Evolutionary conservation across 176 grass and related monocot genomes (phyloP).

Genomic region (Aegilops umbellulata): DNA sequence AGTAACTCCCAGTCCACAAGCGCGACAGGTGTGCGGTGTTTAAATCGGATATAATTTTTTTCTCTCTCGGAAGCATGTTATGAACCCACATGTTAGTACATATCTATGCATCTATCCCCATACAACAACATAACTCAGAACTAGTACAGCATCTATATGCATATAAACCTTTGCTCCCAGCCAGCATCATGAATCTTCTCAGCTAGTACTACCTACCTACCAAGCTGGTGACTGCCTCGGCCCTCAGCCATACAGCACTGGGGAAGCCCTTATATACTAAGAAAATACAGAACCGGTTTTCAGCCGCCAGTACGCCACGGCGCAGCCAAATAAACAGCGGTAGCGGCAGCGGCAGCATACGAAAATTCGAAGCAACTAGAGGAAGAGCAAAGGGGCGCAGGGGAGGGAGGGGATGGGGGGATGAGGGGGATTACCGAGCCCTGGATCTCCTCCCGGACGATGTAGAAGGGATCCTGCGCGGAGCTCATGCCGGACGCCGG

Average conservation of each 20-base stretch:
- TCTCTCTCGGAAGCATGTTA: too few relatives aligned
- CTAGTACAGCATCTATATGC: too few relatives aligned
- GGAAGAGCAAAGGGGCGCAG: not conserved
- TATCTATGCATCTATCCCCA: too few relatives aligned
- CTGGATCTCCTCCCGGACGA: slow-evolving; percentile 65
- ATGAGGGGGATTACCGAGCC: slow-evolving; percentile 32
- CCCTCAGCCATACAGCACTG: not conserved
- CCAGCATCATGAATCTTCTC: not conserved
- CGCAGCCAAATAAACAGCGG: not conserved
- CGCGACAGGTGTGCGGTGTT: too few relatives aligned
- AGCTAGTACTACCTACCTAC: not conserved
- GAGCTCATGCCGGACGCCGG: slow-evolving; percentile 29
- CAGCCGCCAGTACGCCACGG: not conserved
- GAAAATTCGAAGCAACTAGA: too few relatives aligned
- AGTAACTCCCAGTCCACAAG: too few relatives aligned
- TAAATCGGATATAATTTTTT: too few relatives aligned
- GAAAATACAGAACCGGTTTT: not conserved
- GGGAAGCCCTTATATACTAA: not conserved
- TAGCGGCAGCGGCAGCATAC: not conserved
- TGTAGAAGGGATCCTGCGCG: slow-evolving; percentile 59
- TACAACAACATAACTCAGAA: too few relatives aligned
- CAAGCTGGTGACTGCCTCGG: not conserved
- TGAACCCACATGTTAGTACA: too few relatives aligned
- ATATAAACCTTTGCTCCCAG: not conserved
- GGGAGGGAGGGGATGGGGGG: not conserved